Percentiles rank a stretch among this genome's conserved stretches.
Evolutionary conservation across 331 rosid genomes (phyloP).

Genomic region (Erythrophleum ivorense): DNA sequence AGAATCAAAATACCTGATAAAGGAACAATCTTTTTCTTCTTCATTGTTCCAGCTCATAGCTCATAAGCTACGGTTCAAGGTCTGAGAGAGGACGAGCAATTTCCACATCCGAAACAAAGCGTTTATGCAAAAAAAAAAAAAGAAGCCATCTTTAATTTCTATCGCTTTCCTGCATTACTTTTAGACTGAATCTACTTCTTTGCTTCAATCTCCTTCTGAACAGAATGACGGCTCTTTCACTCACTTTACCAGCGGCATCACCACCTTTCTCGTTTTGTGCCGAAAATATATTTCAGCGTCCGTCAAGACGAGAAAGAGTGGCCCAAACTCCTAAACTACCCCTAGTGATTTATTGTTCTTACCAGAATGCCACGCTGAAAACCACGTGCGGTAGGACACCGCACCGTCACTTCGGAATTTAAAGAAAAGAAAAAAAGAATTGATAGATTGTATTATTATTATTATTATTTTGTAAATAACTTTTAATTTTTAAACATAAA

Average conservation of each 20-base stretch:
- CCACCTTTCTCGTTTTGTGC: slow-evolving; percentile 12
- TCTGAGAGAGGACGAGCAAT: background rate
- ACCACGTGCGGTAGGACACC: background rate
- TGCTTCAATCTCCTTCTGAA: slow-evolving; percentile 25
- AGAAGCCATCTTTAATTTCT: slow-evolving; percentile 27
- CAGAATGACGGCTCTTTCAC: slow-evolving; percentile 28
- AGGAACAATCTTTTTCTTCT: slow-evolving; percentile 40
- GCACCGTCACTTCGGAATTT: background rate
- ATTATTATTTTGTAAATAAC: no score
- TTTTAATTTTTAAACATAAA: no score
- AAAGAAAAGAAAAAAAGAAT: no score
- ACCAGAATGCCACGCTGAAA: background rate
- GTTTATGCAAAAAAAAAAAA: slow-evolving; percentile 30
- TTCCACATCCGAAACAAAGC: slow-evolving; percentile 19
- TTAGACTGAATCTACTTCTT: slow-evolving; percentile 30
- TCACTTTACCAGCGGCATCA: slow-evolving; percentile 35
- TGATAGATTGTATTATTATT: no score
- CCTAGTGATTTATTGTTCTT: background rate
- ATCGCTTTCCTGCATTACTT: slow-evolving; percentile 38
- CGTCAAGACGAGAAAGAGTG: slow-evolving; percentile 25
- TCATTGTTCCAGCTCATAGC: slow-evolving; percentile 37
- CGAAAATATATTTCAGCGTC: slow-evolving; percentile 30
- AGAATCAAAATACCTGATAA: slow-evolving; percentile 47
- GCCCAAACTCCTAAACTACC: background rate
- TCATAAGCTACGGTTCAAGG: slow-evolving; percentile 7